Percentiles rank a stretch among this genome's conserved stretches.
These are phyloP conservation scores for Boletales sp. DNA, from an alignment of 768 basidiomycete species.

Conservation along the genomic window DNA sequence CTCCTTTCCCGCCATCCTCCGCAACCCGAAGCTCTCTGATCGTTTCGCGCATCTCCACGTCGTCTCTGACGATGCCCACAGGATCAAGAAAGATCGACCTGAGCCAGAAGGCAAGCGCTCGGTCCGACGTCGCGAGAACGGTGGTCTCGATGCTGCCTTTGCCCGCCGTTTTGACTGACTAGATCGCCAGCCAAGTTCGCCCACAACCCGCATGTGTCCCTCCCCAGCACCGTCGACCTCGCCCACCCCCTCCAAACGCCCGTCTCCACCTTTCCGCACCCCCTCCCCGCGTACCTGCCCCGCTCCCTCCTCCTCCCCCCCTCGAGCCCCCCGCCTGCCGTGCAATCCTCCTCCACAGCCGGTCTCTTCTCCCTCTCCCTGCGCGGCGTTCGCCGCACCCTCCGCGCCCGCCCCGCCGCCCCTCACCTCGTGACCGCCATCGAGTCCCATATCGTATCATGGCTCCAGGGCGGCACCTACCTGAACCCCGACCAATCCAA, in stretches of 20 bases:
- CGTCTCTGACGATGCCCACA: no score
- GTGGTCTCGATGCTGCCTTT: slow-evolving; percentile 34
- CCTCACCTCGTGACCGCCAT: slow-evolving; percentile 64
- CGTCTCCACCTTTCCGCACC: slow-evolving; percentile 68
- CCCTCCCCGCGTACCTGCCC: slow-evolving; percentile 66
- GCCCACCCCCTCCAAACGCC: slow-evolving; percentile 39
- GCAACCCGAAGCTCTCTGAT: no score
- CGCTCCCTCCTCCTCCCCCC: slow-evolving; percentile 55
- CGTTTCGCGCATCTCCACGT: no score
- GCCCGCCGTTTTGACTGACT: slow-evolving; percentile 3
- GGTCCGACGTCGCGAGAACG: slow-evolving; percentile 73
- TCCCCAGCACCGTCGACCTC: slow-evolving; percentile 59
- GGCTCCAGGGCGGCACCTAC: slow-evolving; percentile 62
- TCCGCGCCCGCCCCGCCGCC: slow-evolving; percentile 51
- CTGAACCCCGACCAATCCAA: slow-evolving; percentile 45
- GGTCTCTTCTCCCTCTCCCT: slow-evolving; percentile 75
- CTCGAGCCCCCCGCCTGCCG: slow-evolving; percentile 34
- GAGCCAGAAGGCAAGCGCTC: slow-evolving; percentile 69
- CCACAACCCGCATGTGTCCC: slow-evolving; percentile 68
- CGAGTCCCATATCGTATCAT: slow-evolving; percentile 58
- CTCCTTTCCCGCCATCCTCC: no score
- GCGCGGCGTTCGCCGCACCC: slow-evolving; percentile 67
- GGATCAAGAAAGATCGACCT: no score
- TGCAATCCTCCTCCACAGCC: slow-evolving; percentile 59
- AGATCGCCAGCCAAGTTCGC: slow-evolving; percentile 55